Conservation (phyloP, 352 stramenopile species). For the Phytopythium delawarense region DNA sequence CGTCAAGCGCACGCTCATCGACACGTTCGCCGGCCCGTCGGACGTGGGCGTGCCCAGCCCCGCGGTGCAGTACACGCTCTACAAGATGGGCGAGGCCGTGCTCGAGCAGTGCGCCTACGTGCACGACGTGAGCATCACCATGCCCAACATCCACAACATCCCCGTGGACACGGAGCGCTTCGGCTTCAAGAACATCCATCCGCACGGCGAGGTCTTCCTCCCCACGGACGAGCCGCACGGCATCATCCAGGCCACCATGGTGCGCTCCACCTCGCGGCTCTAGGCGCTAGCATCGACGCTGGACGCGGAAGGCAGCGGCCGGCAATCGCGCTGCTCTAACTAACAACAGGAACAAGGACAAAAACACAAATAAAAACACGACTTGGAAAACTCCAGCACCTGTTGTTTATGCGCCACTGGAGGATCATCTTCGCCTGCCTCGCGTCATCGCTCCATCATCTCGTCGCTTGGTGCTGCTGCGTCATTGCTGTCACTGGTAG, state of each 20-base stretch:
- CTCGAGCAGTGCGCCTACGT: constrained; percentile 61
- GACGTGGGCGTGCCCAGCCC: constrained; percentile 72
- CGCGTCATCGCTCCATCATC: not conserved
- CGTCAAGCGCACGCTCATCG: constrained; percentile 66
- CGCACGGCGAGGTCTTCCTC: constrained; percentile 86
- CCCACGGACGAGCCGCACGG: constrained; percentile 84
- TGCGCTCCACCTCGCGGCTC: constrained; percentile 50
- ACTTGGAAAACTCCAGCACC: not conserved
- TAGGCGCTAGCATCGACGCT: constrained; percentile 6
- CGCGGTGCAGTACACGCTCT: constrained; percentile 82
- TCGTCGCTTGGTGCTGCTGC: not conserved
- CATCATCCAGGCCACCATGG: constrained; percentile 84
- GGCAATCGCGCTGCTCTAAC: not conserved
- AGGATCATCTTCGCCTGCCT: not conserved
- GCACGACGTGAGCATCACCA: constrained; percentile 71
- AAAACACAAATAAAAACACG: not conserved
- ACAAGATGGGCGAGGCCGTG: constrained; percentile 84
- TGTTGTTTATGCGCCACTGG: not conserved
- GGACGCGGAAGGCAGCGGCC: not conserved
- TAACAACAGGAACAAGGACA: not conserved
- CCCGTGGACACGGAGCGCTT: constrained; percentile 83
- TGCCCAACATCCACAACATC: constrained; percentile 89
- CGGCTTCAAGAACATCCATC: constrained; percentile 82
- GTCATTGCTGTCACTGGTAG: constrained; percentile 14
- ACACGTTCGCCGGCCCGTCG: constrained; percentile 72